Evolutionary conservation across 352 stramenopile genomes (phyloP), one percentile per base, ranked within the genome.

Genomic region (Elongisporangium senticosum): DNA sequence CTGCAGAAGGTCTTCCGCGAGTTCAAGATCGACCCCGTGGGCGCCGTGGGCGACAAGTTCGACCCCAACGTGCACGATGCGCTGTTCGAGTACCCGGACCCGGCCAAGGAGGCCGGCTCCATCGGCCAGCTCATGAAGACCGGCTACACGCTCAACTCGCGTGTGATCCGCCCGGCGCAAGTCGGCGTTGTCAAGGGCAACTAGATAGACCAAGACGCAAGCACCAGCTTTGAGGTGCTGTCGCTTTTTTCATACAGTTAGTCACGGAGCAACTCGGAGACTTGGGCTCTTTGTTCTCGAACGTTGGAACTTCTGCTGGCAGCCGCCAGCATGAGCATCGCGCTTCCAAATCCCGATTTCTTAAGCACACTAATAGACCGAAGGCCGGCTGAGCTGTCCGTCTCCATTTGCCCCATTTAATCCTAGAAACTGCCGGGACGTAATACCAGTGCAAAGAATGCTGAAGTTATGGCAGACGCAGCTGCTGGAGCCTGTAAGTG

Each of bases 1-100:
- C 68, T 99, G 54, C 81, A 91, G 56, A 99, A 99, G 83, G 94
- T 98, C n/a, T 98, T 99, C 67, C 68, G 76, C 43, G 85, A 92
- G 62, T 93, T 90, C 61, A 90, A 91, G 58, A 91, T 99, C 58
- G 72, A 83, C 23, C 89, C 95, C 56, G 98, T 97, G 67, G 96
- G 96, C 28, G 78, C 75, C 47, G 75, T 91, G 33, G 96, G 96
- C 48, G 97, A 99, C 68, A 94, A 91, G 69, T 99, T 99, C 68
- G 96, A 99, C 88, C 96, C 97, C 39, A 98, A 98, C 64, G 69
- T 98, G 65, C 96, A 99, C 75, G 96, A 99, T 60, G 97, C 97
- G 26, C 78, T 99, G 40, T 99, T 99, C 72, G 90, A 99, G 82
- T 99, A 98, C 75, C 79, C 89, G 17, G 95, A 99, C 82, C 61